Conservation (phyloP, 139 green algal species). For the Trebouxia sp. region DNA sequence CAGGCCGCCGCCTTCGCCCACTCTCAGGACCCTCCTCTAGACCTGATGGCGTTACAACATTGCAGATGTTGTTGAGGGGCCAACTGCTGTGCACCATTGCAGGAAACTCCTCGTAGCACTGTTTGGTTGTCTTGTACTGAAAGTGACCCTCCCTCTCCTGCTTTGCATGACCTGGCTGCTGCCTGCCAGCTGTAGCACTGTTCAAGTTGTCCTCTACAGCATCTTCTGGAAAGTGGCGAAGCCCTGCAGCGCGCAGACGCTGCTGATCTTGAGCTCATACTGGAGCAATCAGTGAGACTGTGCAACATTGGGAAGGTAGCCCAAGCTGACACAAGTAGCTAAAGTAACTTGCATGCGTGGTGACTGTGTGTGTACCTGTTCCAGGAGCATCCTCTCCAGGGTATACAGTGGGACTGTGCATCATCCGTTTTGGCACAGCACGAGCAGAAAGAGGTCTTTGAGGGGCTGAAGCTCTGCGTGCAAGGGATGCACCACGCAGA, state of each 20-base stretch:
- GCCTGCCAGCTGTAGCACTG: too few relatives aligned
- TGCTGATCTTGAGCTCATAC: too few relatives aligned
- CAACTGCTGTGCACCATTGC: slow-evolving; percentile 7
- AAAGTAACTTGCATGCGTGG: not conserved
- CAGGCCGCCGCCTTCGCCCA: not conserved
- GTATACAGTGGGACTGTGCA: slow-evolving; percentile 12
- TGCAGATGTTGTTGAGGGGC: not conserved
- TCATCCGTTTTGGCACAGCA: not conserved
- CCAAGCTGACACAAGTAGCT: not conserved
- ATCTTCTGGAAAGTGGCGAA: slow-evolving; percentile 20
- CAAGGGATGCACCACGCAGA: too few relatives aligned
- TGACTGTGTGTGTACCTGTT: too few relatives aligned
- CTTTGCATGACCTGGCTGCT: not conserved
- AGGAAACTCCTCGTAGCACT: slow-evolving; percentile 17
- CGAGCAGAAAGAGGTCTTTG: not conserved
- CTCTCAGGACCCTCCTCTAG: not conserved
- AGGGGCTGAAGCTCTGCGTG: not conserved
- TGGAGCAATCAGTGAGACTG: too few relatives aligned
- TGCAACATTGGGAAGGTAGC: too few relatives aligned
- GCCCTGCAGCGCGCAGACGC: not conserved
- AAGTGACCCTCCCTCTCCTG: not conserved
- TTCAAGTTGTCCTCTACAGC: not conserved
- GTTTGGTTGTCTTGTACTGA: slow-evolving; percentile 17
- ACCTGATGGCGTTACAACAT: not conserved
- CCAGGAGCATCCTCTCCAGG: too few relatives aligned